Evolutionary conservation across 768 basidiomycete species (phyloP), one percentile per base, ranked within the genome.

Genomic region (Kwoniella pini): DNA sequence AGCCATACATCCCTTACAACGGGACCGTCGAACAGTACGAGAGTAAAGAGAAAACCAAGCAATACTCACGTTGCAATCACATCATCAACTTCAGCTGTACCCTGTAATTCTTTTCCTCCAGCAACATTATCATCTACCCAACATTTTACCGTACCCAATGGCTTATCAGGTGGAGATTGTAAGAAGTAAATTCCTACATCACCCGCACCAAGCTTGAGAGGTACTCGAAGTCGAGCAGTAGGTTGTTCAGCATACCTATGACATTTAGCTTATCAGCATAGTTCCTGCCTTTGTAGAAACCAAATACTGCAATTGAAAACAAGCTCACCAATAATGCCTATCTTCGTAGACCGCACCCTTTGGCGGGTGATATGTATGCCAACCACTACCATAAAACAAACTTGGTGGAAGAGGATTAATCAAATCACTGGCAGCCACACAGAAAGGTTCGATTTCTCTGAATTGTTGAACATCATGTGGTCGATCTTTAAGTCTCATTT

Each of bases 61-160:
- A 7, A 38, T 40, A 84, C 89, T 68, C 76, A 91, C 91, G 84
- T 82, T 28, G 91, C 84, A 53, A 82, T 84, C 0, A 85, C 79
- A 56, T 85, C 85, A 3, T 79, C 81, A 5, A 87, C 80, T 57
- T 88, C 85, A 3, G 82, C 90, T 1, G 85, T 85, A 72, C 97
- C 94, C 77, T 86, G 85, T 58, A 97, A 82, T 40, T 86, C 82
- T 62, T 85, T 85, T 27, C 86, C 87, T 4, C 96, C 95, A 0
- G 70, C 79, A 64, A 86, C 85, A 75, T 99, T 99, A 77, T 99
- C 94, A 77, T 99, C 96, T 30, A 99, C 96, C 95, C 95, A 98
- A 77, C 96, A 98, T 70, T 94, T 82, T 53, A 84, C 82, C 68
- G 87, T 86, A 30, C 90, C 88, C 61, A 81, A 43, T 53, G 75